These are phyloP conservation scores for Coniosporium apollinis DNA, from an alignment of 495 filamentous ascomycete species.

Conservation along the genomic window DNA sequence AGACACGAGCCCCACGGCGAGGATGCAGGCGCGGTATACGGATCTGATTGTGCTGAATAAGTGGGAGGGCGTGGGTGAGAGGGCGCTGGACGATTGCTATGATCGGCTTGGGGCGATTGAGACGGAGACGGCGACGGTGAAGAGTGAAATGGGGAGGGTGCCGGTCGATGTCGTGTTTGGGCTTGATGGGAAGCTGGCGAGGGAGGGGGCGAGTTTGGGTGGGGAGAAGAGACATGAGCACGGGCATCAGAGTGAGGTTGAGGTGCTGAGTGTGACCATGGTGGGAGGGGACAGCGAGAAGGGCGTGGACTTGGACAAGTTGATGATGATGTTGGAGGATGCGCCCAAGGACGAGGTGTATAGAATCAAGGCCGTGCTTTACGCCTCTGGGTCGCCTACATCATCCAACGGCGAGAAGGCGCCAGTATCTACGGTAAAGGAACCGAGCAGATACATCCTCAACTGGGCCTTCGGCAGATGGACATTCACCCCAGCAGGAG, in stretches of 20 bases:
- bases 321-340: slow-evolving; percentile 46
- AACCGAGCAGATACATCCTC: slow-evolving; percentile 48
- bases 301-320: slow-evolving; percentile 43
- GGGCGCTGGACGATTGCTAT: slow-evolving; percentile 59
- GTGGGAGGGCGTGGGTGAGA: slow-evolving; percentile 63
- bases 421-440: too few species aligned
- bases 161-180: slow-evolving; percentile 66
- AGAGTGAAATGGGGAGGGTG: slow-evolving; percentile 61
- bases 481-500: slow-evolving; percentile 52
- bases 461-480: slow-evolving; percentile 98
- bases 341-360: slow-evolving; percentile 86
- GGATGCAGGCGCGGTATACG: slow-evolving; percentile 49
- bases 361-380: slow-evolving; percentile 80
- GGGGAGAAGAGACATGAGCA: slow-evolving; percentile 16
- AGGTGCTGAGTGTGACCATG: slow-evolving; percentile 49
- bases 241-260: slow-evolving; percentile 43
- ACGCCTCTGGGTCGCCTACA: slow-evolving; percentile 34
- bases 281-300: slow-evolving; percentile 20
- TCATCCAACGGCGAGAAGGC: slow-evolving; percentile 39
- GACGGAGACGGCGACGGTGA: slow-evolving; percentile 62
- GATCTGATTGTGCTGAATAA: slow-evolving; percentile 93
- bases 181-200: slow-evolving; percentile 64
- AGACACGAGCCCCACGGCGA: slow-evolving; percentile 49
- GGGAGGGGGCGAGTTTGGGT: slow-evolving; percentile 28
- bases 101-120: slow-evolving; percentile 80